phyloP scores from a whole-genome alignment of 129 eudicot species.

The Solidago caesia region DNA sequence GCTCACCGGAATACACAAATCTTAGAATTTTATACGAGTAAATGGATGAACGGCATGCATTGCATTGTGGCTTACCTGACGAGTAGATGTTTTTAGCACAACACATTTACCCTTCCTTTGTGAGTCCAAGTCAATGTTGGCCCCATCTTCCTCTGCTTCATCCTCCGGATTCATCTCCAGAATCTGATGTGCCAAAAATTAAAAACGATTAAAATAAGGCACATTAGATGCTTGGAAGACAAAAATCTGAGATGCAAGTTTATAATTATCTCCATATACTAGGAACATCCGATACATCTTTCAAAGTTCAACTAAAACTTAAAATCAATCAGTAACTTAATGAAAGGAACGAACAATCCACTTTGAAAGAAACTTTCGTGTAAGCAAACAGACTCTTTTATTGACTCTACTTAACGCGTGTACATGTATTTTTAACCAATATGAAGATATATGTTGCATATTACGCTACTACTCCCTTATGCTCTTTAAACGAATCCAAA shows the following conservation, averaged over 20 bases:
- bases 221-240: background rate
- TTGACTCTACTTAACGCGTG: background rate
- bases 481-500: background rate
- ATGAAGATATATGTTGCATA: background rate
- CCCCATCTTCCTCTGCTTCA: conserved; percentile 98
- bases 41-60: too few relatives aligned
- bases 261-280: background rate
- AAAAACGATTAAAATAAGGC: background rate
- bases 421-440: too few relatives aligned
- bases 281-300: conserved; percentile 1
- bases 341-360: background rate
- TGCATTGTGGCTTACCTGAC: conserved; percentile 56
- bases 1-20: too few relatives aligned
- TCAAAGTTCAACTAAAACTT: too few relatives aligned
- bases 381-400: background rate
- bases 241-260: background rate
- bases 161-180: conserved; percentile 99
- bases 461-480: conserved; percentile 1
- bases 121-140: conserved; percentile 92
- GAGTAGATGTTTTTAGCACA: conserved; percentile 90
- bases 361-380: background rate
- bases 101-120: conserved; percentile 99
- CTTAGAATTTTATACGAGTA: too few relatives aligned
- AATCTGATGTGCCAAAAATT: conserved; percentile 43
- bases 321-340: too few relatives aligned